These are phyloP conservation scores for Tothia fuscella DNA, from an alignment of 2,329 filamentous ascomycete species.

Conservation along the genomic window DNA sequence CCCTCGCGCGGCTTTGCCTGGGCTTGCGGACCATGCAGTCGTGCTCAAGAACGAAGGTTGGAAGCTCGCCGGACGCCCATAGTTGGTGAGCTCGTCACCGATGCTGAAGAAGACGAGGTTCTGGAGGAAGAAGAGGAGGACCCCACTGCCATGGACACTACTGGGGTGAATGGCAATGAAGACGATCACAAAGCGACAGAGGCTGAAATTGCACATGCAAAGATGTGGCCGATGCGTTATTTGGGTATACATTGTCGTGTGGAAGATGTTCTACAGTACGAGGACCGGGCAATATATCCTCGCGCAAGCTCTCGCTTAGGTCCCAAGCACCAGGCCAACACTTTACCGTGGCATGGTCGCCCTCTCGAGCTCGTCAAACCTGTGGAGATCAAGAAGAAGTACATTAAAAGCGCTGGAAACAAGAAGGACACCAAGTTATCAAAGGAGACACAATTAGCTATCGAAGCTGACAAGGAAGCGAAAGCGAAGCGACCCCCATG, in stretches of 20 bases:
- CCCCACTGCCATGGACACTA: slow-evolving; percentile 34
- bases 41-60: slow-evolving; percentile 85
- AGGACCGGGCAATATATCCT: slow-evolving; percentile 86
- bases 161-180: too few species aligned
- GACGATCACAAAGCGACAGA: slow-evolving; percentile 56
- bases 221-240: slow-evolving; percentile 93
- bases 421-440: slow-evolving; percentile 67
- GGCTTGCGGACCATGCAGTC: slow-evolving; percentile 92
- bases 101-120: slow-evolving; percentile 52
- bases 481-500: slow-evolving; percentile 79
- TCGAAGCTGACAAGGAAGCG: slow-evolving; percentile 70
- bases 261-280: slow-evolving; percentile 91
- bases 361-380: slow-evolving; percentile 87
- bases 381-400: slow-evolving; percentile 70
- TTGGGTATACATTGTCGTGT: slow-evolving; percentile 90
- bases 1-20: slow-evolving; percentile 95
- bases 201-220: slow-evolving; percentile 84
- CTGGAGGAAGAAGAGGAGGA: slow-evolving; percentile 59
- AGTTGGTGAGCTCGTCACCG: slow-evolving; percentile 41
- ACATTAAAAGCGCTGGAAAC: slow-evolving; percentile 46
- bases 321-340: slow-evolving; percentile 79
- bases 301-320: slow-evolving; percentile 87
- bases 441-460: slow-evolving; percentile 66
- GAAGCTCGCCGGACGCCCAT: slow-evolving; percentile 81
- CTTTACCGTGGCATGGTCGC: slow-evolving; percentile 72